Percentiles rank a stretch among this genome's conserved stretches.
phyloP scores from a whole-genome alignment of 202 grass and related monocot genomes.

The Panicum hallii region DNA sequence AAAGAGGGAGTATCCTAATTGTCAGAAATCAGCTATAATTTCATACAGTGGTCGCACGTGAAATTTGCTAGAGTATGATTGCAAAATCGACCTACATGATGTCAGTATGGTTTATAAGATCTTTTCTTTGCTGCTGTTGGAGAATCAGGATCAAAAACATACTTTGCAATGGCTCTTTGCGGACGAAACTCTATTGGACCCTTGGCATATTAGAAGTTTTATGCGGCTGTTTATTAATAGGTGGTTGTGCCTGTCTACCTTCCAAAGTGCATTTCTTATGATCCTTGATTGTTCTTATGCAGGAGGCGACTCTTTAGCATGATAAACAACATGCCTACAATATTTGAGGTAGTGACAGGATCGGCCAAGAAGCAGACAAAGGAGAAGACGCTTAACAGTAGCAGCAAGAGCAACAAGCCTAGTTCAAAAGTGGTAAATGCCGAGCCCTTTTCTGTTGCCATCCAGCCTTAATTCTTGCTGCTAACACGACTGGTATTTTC shows the following conservation, averaged over 20 bases:
- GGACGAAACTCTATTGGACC: background rate
- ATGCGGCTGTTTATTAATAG: background rate
- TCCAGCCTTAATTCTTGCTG: slow-evolving; percentile 6
- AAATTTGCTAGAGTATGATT: background rate
- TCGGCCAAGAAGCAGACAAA: slow-evolving; percentile 71
- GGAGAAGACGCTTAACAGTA: slow-evolving; percentile 88
- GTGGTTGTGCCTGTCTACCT: background rate
- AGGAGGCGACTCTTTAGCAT: slow-evolving; percentile 90
- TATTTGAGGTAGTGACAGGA: slow-evolving; percentile 92
- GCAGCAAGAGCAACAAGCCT: slow-evolving; percentile 85
- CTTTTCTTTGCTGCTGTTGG: background rate
- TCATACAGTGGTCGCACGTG: background rate
- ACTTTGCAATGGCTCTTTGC: background rate
- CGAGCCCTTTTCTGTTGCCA: background rate
- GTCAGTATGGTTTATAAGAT: background rate
- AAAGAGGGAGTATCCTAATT: background rate
- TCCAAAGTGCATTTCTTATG: slow-evolving; percentile 2
- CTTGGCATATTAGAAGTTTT: background rate
- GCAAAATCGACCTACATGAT: background rate
- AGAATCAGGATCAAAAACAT: background rate
- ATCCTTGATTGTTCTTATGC: slow-evolving; percentile 32
- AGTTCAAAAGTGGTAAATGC: slow-evolving; percentile 72
- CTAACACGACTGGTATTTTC: background rate
- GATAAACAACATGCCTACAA: slow-evolving; percentile 95
- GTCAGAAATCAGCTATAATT: background rate